Evolutionary conservation across 305 asterid genomes (phyloP).

Genomic region (Nicotiana rustica): DNA sequence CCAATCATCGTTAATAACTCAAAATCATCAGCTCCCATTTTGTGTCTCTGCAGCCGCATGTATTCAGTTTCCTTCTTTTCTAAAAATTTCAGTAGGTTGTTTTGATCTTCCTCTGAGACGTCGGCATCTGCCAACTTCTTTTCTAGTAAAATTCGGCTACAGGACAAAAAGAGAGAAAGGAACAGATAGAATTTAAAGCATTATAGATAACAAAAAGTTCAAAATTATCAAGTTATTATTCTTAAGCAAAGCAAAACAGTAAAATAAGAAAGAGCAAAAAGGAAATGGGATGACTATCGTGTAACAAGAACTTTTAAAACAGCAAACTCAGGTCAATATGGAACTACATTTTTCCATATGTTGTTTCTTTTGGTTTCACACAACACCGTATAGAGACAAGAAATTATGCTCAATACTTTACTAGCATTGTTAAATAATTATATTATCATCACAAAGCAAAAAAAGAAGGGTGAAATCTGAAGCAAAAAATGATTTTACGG

Average conservation of each 20-base stretch:
- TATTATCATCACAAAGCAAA: too few species aligned
- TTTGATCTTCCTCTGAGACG: conserved; percentile 97
- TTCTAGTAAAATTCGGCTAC: conserved; percentile 85
- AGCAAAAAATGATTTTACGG: too few species aligned
- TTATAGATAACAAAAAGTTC: not conserved
- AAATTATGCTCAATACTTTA: too few species aligned
- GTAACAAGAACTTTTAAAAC: too few species aligned
- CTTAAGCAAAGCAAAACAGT: not conserved
- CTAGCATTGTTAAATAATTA: too few species aligned
- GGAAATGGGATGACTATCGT: too few species aligned
- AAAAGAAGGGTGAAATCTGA: too few species aligned
- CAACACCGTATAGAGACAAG: too few species aligned
- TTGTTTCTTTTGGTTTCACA: too few species aligned
- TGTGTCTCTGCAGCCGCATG: conserved; percentile 97
- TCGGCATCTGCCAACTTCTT: conserved; percentile 96
- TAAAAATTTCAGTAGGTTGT: conserved; percentile 77
- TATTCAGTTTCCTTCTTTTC: conserved; percentile 98
- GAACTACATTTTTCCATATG: too few species aligned
- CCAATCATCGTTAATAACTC: conserved; percentile 96
- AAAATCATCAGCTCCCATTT: conserved; percentile 95
- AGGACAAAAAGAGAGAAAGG: conserved; percentile 32
- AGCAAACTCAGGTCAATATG: too few species aligned
- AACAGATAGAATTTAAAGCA: not conserved
- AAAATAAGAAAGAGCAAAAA: not conserved
- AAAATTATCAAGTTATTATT: conserved; percentile 12